A percentile compares a stretch with the other conserved stretches of the same genome.
Conservation (phyloP, 73 alveolate species). For the Paramecium tetraurelia region DNA sequence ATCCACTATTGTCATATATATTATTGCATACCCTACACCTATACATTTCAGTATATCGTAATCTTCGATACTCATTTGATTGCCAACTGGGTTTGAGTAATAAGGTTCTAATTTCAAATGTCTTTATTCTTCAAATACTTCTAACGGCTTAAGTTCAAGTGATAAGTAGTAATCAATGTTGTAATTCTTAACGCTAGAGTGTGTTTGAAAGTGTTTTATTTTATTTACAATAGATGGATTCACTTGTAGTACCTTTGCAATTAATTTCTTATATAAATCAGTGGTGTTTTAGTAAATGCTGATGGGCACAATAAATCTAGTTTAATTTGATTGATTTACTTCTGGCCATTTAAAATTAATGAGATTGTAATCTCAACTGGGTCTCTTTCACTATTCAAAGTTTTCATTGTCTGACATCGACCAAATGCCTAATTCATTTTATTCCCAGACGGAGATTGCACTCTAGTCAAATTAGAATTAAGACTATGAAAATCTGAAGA, state of each 20-base stretch:
- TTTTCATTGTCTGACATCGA: neutral
- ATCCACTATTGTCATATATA: neutral
- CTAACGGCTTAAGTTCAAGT: neutral
- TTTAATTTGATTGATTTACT: neutral
- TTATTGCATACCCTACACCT: neutral
- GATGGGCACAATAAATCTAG: neutral
- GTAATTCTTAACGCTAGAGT: neutral
- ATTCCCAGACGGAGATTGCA: neutral
- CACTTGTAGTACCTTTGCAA: neutral
- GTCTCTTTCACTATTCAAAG: slow-evolving; percentile 25
- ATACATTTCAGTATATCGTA: slow-evolving; percentile 20
- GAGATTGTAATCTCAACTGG: slow-evolving; percentile 1
- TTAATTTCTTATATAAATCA: slow-evolving; percentile 11
- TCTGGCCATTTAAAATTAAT: neutral
- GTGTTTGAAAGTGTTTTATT: slow-evolving; percentile 30
- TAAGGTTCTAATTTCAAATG: slow-evolving; percentile 41
- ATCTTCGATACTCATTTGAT: slow-evolving; percentile 3
- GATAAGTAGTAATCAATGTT: slow-evolving; percentile 25
- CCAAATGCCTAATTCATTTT: neutral
- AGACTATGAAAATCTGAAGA: neutral
- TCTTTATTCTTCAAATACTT: slow-evolving; percentile 15
- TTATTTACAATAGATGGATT: neutral
- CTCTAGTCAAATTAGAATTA: neutral
- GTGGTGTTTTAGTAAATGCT: slow-evolving; percentile 5
- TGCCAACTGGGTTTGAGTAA: neutral